These are phyloP conservation scores for Verticillium isaacii DNA, from an alignment of 2,329 filamentous ascomycete species.

Conservation along the genomic window DNA sequence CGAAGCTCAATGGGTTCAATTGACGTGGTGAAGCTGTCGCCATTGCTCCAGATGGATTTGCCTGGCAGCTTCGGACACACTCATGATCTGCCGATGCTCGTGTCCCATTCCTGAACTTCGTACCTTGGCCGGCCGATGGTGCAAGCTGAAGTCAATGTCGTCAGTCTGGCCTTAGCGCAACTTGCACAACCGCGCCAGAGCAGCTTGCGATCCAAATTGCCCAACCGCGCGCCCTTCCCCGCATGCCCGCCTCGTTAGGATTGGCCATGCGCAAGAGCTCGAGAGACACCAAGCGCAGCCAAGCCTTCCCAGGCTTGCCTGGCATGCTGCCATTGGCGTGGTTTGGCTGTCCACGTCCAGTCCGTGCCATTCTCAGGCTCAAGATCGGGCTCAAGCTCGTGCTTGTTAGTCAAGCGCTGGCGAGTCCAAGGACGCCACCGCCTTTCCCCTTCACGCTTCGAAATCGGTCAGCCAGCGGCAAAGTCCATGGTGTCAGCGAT, in stretches of 20 bases:
- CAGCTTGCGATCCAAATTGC: background rate
- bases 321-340: background rate
- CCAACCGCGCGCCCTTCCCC: background rate
- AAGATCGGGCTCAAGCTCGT: background rate
- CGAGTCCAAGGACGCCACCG: background rate
- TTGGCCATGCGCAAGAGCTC: background rate
- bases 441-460: background rate
- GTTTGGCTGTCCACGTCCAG: background rate
- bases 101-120: background rate
- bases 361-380: background rate
- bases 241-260: background rate
- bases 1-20: background rate
- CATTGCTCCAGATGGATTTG: background rate
- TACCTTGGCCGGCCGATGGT: background rate
- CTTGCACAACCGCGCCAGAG: background rate
- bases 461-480: background rate
- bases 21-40: background rate
- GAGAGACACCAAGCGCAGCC: background rate
- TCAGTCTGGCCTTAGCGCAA: constrained; percentile 11
- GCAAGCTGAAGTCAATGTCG: constrained; percentile 12
- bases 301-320: background rate
- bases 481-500: background rate
- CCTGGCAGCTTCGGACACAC: no score
- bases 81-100: background rate
- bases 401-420: background rate